phyloP scores from a whole-genome alignment of 2,329 filamentous ascomycete species.

The Epichloe sp. region DNA sequence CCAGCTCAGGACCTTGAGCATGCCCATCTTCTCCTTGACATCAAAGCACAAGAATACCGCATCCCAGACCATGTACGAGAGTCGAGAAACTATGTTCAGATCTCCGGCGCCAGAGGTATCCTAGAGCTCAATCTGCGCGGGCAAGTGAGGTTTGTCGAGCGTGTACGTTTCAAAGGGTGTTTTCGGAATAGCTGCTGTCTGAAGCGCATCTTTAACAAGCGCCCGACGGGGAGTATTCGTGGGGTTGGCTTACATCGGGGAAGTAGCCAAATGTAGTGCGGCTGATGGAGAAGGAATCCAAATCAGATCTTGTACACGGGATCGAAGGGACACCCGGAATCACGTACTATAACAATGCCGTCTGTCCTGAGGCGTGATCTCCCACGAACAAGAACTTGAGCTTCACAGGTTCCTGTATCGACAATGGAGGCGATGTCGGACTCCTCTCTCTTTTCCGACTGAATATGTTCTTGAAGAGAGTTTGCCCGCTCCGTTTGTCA shows the following conservation, averaged over 20 bases:
- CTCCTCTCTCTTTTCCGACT: constrained; percentile 12
- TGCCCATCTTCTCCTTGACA: constrained; percentile 19
- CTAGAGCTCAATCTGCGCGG: constrained; percentile 23
- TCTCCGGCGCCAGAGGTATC: constrained; percentile 27
- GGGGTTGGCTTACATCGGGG: constrained; percentile 18
- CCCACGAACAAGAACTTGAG: constrained; percentile 26
- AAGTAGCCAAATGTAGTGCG: constrained; percentile 25
- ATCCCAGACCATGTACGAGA: constrained; percentile 25
- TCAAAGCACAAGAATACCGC: constrained; percentile 27
- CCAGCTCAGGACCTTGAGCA: constrained; percentile 23
- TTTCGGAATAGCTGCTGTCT: constrained; percentile 20
- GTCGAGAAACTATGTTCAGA: constrained; percentile 19
- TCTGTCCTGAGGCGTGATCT: constrained; percentile 19
- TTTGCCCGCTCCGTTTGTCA: not conserved
- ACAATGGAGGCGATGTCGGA: constrained; percentile 2
- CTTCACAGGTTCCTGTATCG: constrained; percentile 5
- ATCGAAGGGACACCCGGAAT: not conserved
- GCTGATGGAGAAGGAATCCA: constrained; percentile 8
- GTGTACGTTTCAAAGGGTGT: constrained; percentile 24
- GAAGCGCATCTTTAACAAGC: not conserved
- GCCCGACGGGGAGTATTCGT: not conserved
- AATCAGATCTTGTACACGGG: not conserved
- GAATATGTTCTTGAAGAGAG: not conserved
- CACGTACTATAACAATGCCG: constrained; percentile 25
- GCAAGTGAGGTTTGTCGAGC: constrained; percentile 13